Percentiles rank a stretch among this genome's conserved stretches.
These are phyloP conservation scores for Rhodocollybia butyracea DNA, from an alignment of 768 basidiomycete genomes.

Conservation along the genomic window DNA sequence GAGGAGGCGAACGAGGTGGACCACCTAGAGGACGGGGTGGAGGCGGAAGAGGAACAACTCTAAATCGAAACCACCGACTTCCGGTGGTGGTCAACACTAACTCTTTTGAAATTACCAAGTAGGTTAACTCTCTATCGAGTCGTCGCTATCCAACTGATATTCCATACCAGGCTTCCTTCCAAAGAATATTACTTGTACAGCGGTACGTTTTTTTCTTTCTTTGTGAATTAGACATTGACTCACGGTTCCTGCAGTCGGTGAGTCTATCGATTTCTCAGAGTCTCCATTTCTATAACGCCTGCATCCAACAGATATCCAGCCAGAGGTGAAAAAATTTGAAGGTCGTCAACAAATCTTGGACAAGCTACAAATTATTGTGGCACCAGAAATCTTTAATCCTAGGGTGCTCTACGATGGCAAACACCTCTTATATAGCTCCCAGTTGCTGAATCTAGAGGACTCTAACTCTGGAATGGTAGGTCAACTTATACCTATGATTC, in stretches of 20 bases:
- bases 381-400: slow-evolving; percentile 35
- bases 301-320: slow-evolving; percentile 14
- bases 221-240: background rate
- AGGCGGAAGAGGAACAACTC: background rate
- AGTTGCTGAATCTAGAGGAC: slow-evolving; percentile 21
- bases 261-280: background rate
- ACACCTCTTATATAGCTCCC: slow-evolving; percentile 36
- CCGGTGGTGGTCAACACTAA: slow-evolving; percentile 16
- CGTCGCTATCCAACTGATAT: background rate
- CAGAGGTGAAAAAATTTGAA: slow-evolving; percentile 18
- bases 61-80: background rate
- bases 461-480: slow-evolving; percentile 26
- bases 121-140: background rate
- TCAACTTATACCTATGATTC: too few species aligned
- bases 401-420: slow-evolving; percentile 44
- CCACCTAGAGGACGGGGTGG: background rate
- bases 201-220: slow-evolving; percentile 13
- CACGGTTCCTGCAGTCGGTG: background rate
- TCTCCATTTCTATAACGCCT: background rate
- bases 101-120: slow-evolving; percentile 25
- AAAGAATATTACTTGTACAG: slow-evolving; percentile 27
- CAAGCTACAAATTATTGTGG: slow-evolving; percentile 34
- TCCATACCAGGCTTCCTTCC: slow-evolving; percentile 19
- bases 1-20: background rate
- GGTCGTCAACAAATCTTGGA: slow-evolving; percentile 29